Evolutionary conservation across 805 yeast species (phyloP), one percentile per base, ranked within the genome.

Genomic region (Kluyveromyces aestuarii): DNA sequence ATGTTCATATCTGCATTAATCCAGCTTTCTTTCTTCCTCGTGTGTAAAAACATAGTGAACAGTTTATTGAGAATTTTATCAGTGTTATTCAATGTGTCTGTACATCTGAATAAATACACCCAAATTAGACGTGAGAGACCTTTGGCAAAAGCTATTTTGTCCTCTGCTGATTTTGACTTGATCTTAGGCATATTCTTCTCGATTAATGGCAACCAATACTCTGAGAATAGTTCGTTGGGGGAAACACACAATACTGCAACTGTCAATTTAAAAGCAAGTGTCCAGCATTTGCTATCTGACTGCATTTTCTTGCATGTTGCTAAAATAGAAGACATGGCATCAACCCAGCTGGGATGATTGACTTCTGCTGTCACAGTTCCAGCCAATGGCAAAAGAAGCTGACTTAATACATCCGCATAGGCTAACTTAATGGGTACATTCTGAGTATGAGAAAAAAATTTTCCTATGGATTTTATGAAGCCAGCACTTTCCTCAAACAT

Each of bases 261-360:
- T 30, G 84, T 77, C 42, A 91, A 60, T 33, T 82, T 78, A 44
- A 84, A 73, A 6, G 87, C 77, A 46, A 78, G 72, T 8, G 79
- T 74, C 95, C 96, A 88, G 49, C 70, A 74, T 55, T 72, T 75
- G 19, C 55, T 74, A 50, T 65, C 74, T 40, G 59, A 57, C 49
- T 66, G 74, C 69, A 75, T 72, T 44, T 69, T 76, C 48, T 62
- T 64, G 39, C 72, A 74, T 14, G 75, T 77, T 14, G 72, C 65
- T 62, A 77, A 81, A 13, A 91, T 79, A 17, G 72, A 68, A 19
- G 76, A 76, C 47, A 88, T 77, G 0, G 96, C 93, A 39, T 81
- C 86, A 0, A 83, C 81, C 99, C 99, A 93, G 1, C 84, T 80
- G 2, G 99, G 99, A 63, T 91, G 96, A 59, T 93, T 91, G 0